A percentile compares a stretch with the other conserved stretches of the same genome.
Evolutionary conservation across 2,329 filamentous ascomycete genomes (phyloP).

Genomic region (Colletotrichum acutatum): DNA sequence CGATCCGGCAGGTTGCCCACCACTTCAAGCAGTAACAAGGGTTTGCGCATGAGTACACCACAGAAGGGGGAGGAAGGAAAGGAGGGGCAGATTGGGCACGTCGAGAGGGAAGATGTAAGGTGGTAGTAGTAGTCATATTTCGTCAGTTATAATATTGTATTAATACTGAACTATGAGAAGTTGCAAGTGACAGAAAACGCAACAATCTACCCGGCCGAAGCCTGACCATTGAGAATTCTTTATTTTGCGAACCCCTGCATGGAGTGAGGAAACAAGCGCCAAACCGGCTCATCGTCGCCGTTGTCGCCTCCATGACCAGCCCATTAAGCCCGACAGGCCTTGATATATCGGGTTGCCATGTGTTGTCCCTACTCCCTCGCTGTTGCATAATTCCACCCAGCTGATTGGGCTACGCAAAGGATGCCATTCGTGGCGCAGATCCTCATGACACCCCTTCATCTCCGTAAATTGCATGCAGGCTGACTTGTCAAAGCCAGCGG

Average conservation of each 20-base stretch:
- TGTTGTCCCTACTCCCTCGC: not conserved
- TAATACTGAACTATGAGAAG: not conserved
- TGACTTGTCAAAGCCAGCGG: conserved; percentile 10
- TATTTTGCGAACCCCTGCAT: conserved; percentile 15
- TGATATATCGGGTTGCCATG: not conserved
- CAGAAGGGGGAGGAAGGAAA: not conserved
- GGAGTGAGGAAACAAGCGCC: conserved; percentile 9
- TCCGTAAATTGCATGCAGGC: conserved; percentile 19
- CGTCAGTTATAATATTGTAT: conserved; percentile 9
- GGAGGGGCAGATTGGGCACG: not conserved
- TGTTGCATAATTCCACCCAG: not conserved
- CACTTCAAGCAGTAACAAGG: not conserved
- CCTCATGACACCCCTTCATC: not conserved
- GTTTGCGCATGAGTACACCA: not conserved
- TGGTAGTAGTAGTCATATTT: not conserved
- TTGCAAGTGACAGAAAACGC: conserved; percentile 15
- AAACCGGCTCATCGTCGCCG: conserved; percentile 9
- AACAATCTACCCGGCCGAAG: conserved; percentile 3
- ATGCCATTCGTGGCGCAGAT: not conserved
- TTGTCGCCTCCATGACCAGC: not conserved
- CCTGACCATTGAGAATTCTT: conserved; percentile 7
- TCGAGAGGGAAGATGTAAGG: not conserved
- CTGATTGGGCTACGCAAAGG: not conserved
- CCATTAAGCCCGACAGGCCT: not conserved
- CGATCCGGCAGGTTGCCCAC: not conserved